Percentiles rank a stretch among this genome's conserved stretches.
These are phyloP conservation scores for Leccinellum rugosiceps DNA, from an alignment of 768 basidiomycete genomes.

Conservation along the genomic window DNA sequence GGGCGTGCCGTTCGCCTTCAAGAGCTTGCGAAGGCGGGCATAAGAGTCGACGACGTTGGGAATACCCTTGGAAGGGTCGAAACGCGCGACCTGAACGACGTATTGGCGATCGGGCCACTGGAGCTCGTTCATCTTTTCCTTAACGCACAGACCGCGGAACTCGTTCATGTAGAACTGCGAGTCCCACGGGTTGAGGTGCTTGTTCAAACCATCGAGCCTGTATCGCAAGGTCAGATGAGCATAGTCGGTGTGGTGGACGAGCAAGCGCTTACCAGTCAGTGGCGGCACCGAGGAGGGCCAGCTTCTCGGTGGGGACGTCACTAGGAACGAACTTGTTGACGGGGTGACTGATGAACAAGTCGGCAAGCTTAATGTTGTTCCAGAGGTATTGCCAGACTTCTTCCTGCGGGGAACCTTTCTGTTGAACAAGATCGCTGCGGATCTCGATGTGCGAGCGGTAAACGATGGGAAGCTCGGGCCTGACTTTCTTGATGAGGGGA, in stretches of 20 bases:
- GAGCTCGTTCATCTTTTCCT: constrained; percentile 79
- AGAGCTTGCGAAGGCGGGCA: constrained; percentile 70
- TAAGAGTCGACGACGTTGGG: constrained; percentile 87
- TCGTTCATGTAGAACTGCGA: constrained; percentile 88
- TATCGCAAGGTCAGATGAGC: not conserved
- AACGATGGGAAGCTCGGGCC: constrained; percentile 83
- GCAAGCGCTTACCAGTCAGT: constrained; percentile 69
- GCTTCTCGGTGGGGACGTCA: constrained; percentile 69
- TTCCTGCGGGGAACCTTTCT: constrained; percentile 78
- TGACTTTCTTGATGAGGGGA: constrained; percentile 82
- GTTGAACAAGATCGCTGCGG: constrained; percentile 81
- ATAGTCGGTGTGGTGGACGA: constrained; percentile 5
- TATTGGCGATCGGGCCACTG: constrained; percentile 82
- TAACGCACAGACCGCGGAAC: constrained; percentile 71
- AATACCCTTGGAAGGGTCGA: constrained; percentile 86
- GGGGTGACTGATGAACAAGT: constrained; percentile 92
- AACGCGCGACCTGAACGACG: constrained; percentile 89
- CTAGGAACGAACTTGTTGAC: constrained; percentile 92
- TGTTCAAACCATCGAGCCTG: constrained; percentile 94
- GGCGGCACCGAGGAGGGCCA: constrained; percentile 75
- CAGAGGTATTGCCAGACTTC: constrained; percentile 95
- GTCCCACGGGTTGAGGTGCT: constrained; percentile 78
- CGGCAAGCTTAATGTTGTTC: constrained; percentile 86
- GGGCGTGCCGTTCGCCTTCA: constrained; percentile 44
- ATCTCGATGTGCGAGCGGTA: constrained; percentile 97